These are phyloP conservation scores for Hypoxylon sp. DNA, from an alignment of 2,329 filamentous ascomycete genomes.

Conservation along the genomic window DNA sequence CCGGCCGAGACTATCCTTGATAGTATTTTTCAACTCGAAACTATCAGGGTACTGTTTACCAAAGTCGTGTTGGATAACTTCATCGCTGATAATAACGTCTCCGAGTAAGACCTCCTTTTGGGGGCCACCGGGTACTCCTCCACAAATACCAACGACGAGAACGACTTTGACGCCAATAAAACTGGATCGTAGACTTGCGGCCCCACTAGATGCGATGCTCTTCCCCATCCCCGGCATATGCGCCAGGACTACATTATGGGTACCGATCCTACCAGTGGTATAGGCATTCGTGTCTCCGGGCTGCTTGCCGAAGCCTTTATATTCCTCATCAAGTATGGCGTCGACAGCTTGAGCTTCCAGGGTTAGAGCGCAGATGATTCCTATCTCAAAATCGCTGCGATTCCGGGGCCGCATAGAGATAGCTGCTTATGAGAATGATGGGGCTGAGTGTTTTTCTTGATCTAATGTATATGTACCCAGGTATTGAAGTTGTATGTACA, in stretches of 20 bases:
- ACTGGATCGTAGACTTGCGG: constrained; percentile 3
- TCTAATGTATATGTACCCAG: not conserved
- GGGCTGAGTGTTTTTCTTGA: not conserved
- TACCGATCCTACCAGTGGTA: constrained; percentile 5
- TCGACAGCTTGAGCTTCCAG: constrained; percentile 6
- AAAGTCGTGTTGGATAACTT: constrained; percentile 8
- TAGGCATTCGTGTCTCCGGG: constrained; percentile 4
- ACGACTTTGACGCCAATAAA: not conserved
- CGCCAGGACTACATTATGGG: constrained; percentile 9
- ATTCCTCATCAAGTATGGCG: constrained; percentile 10
- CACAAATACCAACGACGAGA: constrained; percentile 12
- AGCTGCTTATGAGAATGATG: not conserved
- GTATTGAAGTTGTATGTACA: not conserved
- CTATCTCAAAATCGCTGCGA: constrained; percentile 3
- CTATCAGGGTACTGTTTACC: constrained; percentile 2
- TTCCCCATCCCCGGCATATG: constrained; percentile 13
- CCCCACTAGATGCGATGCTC: not conserved
- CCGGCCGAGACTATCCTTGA: constrained; percentile 2
- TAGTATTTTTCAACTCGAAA: not conserved
- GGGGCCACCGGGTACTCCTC: not conserved
- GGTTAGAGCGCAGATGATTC: constrained; percentile 9
- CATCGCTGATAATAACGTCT: constrained; percentile 12
- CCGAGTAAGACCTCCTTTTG: constrained; percentile 1
- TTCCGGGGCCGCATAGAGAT: not conserved
- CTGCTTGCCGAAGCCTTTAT: constrained; percentile 2